These are phyloP conservation scores for Stenogyne calaminthoides DNA, from an alignment of 305 asterid species.

Conservation along the genomic window DNA sequence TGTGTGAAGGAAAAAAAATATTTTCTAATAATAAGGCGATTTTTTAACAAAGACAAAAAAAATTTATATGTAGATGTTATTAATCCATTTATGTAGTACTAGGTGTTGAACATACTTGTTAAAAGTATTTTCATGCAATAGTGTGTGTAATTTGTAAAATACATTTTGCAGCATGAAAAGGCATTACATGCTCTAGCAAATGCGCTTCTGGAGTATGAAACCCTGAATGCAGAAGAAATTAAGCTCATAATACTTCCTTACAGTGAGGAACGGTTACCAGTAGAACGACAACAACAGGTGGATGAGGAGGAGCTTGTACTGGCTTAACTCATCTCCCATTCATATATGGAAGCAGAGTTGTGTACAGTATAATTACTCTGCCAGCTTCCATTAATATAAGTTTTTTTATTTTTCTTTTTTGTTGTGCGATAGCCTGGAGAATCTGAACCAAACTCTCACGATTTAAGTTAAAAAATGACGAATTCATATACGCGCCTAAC, in stretches of 20 bases:
- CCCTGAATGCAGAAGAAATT: constrained; percentile 72
- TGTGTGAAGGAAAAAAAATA: no score
- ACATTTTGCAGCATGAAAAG: constrained; percentile 73
- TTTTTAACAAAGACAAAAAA: no score
- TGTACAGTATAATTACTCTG: constrained; percentile 41
- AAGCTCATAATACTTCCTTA: constrained; percentile 68
- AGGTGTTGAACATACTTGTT: background rate
- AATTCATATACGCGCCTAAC: background rate
- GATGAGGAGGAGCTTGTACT: constrained; percentile 71
- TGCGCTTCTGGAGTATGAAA: constrained; percentile 86
- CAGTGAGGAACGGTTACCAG: constrained; percentile 26
- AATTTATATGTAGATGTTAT: background rate
- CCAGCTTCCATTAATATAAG: constrained; percentile 9
- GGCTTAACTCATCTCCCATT: constrained; percentile 40
- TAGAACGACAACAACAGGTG: constrained; percentile 51
- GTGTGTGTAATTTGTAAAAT: background rate
- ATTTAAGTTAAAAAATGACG: background rate
- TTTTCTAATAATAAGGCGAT: no score
- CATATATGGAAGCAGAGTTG: constrained; percentile 36
- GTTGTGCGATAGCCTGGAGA: background rate
- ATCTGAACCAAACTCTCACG: constrained; percentile 8
- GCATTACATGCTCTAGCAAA: constrained; percentile 84
- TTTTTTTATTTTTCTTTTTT: background rate
- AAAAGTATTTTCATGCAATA: background rate
- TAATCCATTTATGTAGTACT: background rate